Base-by-base conservation (phyloP, 1,284 basidiomycete species). In the Phenoliferia sp. region DNA sequence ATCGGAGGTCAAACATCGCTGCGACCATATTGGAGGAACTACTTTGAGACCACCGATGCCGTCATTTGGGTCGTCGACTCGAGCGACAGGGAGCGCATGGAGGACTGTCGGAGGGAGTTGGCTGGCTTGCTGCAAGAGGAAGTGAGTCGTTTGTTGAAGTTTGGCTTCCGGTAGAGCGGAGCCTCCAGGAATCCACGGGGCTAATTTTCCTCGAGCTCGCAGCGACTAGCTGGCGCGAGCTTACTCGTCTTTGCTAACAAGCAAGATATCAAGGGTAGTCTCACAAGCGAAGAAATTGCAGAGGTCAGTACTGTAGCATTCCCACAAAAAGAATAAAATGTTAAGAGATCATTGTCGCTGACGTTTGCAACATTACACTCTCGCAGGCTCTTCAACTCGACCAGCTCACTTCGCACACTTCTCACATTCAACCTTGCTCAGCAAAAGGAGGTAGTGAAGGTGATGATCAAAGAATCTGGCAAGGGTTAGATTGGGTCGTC, bases 21-120 rank as follows among this genome's bases (percentile, higher is more conserved):
- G 55, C 85, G 96, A 29, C 94, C 96, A 2, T 99, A 99, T 79
- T 99, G 96, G 96, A 84, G 93, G 36, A 99, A 99, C 80, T 99
- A 99, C 81, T 99, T 99, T 76, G 96, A 99, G 80, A 90, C 94
- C 79, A 99, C 96, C 6, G 96, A 99, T 80, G 95, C 91, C 3
- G 84, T 99, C 59, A 92, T 99, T 36, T 99, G 96, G 96, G 96
- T 99, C 22, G 94, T 99, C 39, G 96, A 99, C 81, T 94, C 92
- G 0, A 87, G 89, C 54, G 96, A 99, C 80, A 84, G 89, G 36
- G 84, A 92, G 79, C 85, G 96, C 66, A 90, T 98, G 83, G 80
- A 83, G 54, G 95, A 99, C 78, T 97, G 94, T 79, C 88, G 85
- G 76, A 83, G 86, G 57, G 96, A 99, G 80, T 84, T 99, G 33